Conservation (phyloP, 495 filamentous ascomycete species). For the Tuber magnatum region DNA sequence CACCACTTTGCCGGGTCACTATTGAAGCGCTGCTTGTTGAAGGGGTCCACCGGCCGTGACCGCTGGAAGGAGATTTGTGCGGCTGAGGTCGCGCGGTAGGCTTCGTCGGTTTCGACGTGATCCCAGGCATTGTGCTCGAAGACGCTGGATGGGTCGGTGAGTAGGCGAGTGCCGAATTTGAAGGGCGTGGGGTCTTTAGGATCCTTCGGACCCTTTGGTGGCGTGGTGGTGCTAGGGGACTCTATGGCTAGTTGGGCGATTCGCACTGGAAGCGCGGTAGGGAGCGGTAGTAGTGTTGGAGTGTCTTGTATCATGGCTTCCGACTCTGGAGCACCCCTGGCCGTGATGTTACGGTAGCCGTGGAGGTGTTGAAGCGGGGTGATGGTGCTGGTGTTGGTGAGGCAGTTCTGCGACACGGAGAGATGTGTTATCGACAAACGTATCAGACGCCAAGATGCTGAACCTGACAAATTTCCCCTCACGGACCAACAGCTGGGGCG, state of each 20-base stretch:
- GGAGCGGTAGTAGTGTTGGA: slow-evolving; percentile 20
- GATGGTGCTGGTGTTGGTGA: slow-evolving; percentile 3
- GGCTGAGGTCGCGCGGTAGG: slow-evolving; percentile 73
- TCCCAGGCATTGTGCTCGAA: slow-evolving; percentile 99
- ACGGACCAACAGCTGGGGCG: not conserved
- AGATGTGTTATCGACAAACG: too few relatives aligned
- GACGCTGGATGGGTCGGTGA: slow-evolving; percentile 73
- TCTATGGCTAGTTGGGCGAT: slow-evolving; percentile 16
- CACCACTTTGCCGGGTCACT: slow-evolving; percentile 75
- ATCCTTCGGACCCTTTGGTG: slow-evolving; percentile 43
- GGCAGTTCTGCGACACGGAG: slow-evolving; percentile 1
- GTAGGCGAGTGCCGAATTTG: slow-evolving; percentile 82
- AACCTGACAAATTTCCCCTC: not conserved
- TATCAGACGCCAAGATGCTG: not conserved
- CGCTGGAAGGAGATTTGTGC: slow-evolving; percentile 76
- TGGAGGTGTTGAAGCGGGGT: not conserved
- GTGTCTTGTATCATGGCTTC: slow-evolving; percentile 9
- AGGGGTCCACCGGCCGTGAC: slow-evolving; percentile 72
- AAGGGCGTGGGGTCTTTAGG: slow-evolving; percentile 86
- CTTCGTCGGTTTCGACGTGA: slow-evolving; percentile 79
- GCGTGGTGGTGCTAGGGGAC: not conserved
- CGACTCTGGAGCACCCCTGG: not conserved
- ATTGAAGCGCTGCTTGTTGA: slow-evolving; percentile 82
- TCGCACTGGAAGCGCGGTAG: slow-evolving; percentile 11
- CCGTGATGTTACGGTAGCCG: not conserved